A percentile compares a stretch with the other conserved stretches of the same genome.
phyloP scores from a whole-genome alignment of 2,329 filamentous ascomycete species.

The Aspergillus caelatus region DNA sequence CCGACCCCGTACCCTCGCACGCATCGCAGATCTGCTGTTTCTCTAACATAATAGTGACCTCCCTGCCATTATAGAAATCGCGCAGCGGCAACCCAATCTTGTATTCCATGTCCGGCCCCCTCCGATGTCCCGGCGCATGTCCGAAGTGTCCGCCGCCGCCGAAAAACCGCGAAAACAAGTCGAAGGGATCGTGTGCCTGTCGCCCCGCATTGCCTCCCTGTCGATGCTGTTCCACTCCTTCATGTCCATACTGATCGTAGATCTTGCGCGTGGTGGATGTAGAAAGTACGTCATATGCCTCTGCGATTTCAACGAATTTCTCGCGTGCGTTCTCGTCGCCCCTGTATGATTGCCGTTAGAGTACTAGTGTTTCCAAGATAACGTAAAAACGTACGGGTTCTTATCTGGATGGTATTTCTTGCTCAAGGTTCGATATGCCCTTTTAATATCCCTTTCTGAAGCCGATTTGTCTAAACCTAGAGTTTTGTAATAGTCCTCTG shows the following conservation, averaged over 20 bases:
- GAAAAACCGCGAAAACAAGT: slow-evolving; percentile 96
- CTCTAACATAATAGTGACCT: slow-evolving; percentile 85
- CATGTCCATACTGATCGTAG: slow-evolving; percentile 93
- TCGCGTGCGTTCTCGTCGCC: slow-evolving; percentile 77
- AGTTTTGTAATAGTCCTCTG: slow-evolving; percentile 63
- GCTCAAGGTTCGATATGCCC: slow-evolving; percentile 85
- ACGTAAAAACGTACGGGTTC: slow-evolving; percentile 71
- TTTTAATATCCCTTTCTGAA: slow-evolving; percentile 86
- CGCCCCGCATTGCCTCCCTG: slow-evolving; percentile 65
- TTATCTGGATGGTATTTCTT: slow-evolving; percentile 98
- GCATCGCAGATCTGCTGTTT: slow-evolving; percentile 94
- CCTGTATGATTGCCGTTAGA: slow-evolving; percentile 47
- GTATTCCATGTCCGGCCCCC: slow-evolving; percentile 87
- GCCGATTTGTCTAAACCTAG: slow-evolving; percentile 79
- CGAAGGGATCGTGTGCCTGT: slow-evolving; percentile 80
- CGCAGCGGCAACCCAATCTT: slow-evolving; percentile 75
- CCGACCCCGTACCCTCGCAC: slow-evolving; percentile 83
- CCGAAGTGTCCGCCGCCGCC: slow-evolving; percentile 86
- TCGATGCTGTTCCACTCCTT: slow-evolving; percentile 82
- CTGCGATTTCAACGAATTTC: slow-evolving; percentile 91
- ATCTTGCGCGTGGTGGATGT: slow-evolving; percentile 79
- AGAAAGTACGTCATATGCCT: slow-evolving; percentile 91
- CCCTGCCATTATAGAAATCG: slow-evolving; percentile 90
- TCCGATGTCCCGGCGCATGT: slow-evolving; percentile 70
- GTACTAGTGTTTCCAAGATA: not conserved